These are phyloP conservation scores for Entophlyctis luteolus DNA, from an alignment of 192 early-diverging fungal species.

Conservation along the genomic window DNA sequence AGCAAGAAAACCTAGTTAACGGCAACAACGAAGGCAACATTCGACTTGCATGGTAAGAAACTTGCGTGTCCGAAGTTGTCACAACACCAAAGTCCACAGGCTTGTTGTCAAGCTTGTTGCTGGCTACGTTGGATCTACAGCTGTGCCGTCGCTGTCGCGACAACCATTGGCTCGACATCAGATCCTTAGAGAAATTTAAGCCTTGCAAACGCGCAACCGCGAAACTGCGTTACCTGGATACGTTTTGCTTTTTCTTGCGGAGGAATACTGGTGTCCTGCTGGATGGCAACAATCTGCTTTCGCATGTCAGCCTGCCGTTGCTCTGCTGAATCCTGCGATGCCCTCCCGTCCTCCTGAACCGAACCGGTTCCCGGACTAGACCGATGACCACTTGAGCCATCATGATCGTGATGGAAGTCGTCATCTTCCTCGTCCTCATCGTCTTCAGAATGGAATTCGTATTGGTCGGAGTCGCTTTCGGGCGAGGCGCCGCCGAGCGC, in stretches of 20 bases:
- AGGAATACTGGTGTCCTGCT: constrained; percentile 43
- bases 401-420: constrained; percentile 13
- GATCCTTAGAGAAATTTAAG: constrained; percentile 36
- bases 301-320: constrained; percentile 47
- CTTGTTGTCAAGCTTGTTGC: constrained; percentile 36
- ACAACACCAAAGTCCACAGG: constrained; percentile 33
- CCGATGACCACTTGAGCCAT: background rate
- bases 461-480: constrained; percentile 3
- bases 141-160: constrained; percentile 38
- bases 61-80: constrained; percentile 43
- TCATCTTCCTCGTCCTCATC: background rate
- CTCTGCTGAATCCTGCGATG: background rate
- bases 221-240: constrained; percentile 58
- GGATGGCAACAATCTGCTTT: constrained; percentile 65
- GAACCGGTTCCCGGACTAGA: background rate
- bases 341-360: background rate
- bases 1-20: background rate
- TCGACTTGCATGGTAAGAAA: constrained; percentile 46
- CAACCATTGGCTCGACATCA: constrained; percentile 46
- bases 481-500: background rate
- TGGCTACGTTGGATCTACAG: constrained; percentile 20
- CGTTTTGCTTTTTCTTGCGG: constrained; percentile 61
- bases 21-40: background rate
- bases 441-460: background rate
- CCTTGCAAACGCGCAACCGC: background rate